Evolutionary conservation across 495 filamentous ascomycete genomes (phyloP), one percentile per base, ranked within the genome.

Genomic region (Aspergillus heteromorphus): DNA sequence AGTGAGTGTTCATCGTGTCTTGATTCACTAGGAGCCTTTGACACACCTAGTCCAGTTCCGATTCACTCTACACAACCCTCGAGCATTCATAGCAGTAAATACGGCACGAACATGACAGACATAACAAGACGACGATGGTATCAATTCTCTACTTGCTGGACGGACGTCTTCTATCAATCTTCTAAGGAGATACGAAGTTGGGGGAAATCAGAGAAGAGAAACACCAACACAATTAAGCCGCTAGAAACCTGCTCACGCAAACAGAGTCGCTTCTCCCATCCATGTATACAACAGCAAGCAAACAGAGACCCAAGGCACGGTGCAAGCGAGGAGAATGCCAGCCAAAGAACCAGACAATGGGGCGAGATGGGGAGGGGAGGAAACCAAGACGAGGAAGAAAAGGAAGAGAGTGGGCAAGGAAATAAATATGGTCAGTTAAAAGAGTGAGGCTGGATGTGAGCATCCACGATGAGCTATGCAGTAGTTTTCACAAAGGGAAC

Each of bases 91-190:
- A n/a, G n/a, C n/a, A n/a, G n/a, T n/a, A n/a, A n/a, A n/a, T n/a
- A n/a, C n/a, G n/a, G n/a, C n/a, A n/a, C n/a, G n/a, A n/a, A n/a
- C n/a, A n/a, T n/a, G n/a, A n/a, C n/a, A n/a, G n/a, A n/a, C n/a
- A n/a, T n/a, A n/a, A n/a, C 45, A 48, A 48, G 2, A 20, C 48
- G 25, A 55, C n/a, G 40, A 54, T 58, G 59, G 56, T 65, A 58
- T 60, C 57, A 60, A 57, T 62, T 62, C 57, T 62, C 59, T 65
- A 60, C 38, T 54, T 53, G 50, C 54, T 53, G 42, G 38, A 30
- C 45, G 42, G 38, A 30, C 45, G 20, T 59, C 57, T 62, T 65
- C 60, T 65, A 61, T 65, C 57, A 58, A 51, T 58, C 58, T 56
- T 57, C 54, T 58, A 62, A 36, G 48, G 41, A 40, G 45, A 52